phyloP scores from a whole-genome alignment of 139 green algal genomes.

The Marvania coccoides region DNA sequence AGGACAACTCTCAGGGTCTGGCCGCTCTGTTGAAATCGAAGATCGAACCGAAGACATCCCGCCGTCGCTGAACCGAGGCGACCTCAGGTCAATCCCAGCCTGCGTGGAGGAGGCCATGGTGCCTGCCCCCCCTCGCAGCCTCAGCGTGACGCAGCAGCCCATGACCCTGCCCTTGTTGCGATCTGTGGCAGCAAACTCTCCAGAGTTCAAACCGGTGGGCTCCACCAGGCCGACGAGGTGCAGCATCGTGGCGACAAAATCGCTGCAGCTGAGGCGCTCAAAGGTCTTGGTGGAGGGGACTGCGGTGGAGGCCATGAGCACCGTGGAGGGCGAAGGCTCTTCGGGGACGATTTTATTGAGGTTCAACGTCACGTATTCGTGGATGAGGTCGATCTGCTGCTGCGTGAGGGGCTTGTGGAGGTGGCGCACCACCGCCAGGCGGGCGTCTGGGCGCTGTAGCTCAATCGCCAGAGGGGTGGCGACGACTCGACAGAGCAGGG shows the following conservation, averaged over 20 bases:
- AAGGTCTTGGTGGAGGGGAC: background rate
- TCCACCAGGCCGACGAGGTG: slow-evolving; percentile 1
- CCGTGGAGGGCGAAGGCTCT: background rate
- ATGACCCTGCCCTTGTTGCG: no score
- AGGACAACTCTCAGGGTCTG: no score
- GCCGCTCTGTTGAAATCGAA: no score
- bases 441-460: background rate
- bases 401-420: background rate
- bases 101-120: no score
- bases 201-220: background rate
- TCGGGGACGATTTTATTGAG: background rate
- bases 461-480: background rate
- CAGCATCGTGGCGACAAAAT: slow-evolving; percentile 6
- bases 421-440: background rate
- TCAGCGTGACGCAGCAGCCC: no score
- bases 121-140: no score
- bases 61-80: no score
- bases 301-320: background rate
- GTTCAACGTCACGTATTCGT: background rate
- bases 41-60: no score
- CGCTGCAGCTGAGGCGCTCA: background rate
- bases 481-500: background rate
- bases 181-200: background rate
- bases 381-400: background rate
- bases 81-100: no score